Evolutionary conservation across 2,329 filamentous ascomycete genomes (phyloP).

Genomic region (Nannizziopsis arthrosporioides): DNA sequence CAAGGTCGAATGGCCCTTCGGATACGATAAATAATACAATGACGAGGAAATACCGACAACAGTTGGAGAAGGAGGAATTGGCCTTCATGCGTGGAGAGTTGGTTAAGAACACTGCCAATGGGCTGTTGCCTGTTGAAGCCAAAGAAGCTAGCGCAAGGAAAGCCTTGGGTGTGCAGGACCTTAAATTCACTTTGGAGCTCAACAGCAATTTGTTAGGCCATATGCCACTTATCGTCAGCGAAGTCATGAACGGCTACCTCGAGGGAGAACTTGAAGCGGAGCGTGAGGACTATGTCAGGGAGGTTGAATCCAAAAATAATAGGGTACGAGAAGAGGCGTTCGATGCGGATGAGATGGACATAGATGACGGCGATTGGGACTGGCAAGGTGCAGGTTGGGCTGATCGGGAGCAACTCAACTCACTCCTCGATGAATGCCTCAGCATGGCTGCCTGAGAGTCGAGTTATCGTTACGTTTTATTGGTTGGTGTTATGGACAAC

Average conservation of each 20-base stretch:
- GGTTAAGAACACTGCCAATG: constrained; percentile 56
- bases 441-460: constrained; percentile 28
- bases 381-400: constrained; percentile 30
- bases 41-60: constrained; percentile 64
- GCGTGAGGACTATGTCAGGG: constrained; percentile 23
- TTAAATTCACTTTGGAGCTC: constrained; percentile 63
- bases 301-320: constrained; percentile 12
- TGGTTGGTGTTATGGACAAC: background rate
- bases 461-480: background rate
- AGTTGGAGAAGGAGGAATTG: constrained; percentile 65
- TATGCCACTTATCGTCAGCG: constrained; percentile 62
- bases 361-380: constrained; percentile 29
- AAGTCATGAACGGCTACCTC: constrained; percentile 58
- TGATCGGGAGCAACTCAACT: constrained; percentile 30
- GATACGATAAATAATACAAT: constrained; percentile 60
- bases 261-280: constrained; percentile 60
- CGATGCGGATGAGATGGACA: constrained; percentile 30
- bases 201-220: constrained; percentile 64
- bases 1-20: constrained; percentile 47
- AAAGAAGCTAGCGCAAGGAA: constrained; percentile 61
- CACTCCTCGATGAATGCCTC: constrained; percentile 33
- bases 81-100: constrained; percentile 62
- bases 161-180: constrained; percentile 63
- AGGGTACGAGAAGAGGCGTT: constrained; percentile 18
- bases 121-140: constrained; percentile 68